A percentile compares a stretch with the other conserved stretches of the same genome.
Conservation (phyloP, 371 early-diverging fungal species). For the Smittium mucronatum region DNA sequence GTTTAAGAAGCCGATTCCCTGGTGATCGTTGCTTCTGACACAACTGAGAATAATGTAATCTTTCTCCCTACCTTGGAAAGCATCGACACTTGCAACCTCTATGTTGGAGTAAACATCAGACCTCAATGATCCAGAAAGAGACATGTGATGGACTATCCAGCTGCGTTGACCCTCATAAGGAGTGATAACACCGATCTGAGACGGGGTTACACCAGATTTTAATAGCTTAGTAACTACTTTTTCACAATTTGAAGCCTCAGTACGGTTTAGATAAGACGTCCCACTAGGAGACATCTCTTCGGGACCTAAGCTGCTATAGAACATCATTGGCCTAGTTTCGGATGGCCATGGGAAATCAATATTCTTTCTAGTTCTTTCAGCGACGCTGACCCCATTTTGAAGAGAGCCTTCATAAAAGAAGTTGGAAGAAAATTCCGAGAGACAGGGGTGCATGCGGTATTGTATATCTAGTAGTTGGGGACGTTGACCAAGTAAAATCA, state of each 20-base stretch:
- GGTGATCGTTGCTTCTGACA: conserved; percentile 94
- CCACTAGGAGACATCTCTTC: conserved; percentile 95
- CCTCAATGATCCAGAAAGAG: conserved; percentile 72
- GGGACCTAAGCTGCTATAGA: conserved; percentile 81
- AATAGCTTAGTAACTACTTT: conserved; percentile 90
- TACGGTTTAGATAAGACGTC: conserved; percentile 91
- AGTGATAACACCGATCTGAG: conserved; percentile 97
- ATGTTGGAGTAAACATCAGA: conserved; percentile 91
- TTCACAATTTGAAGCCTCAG: conserved; percentile 79
- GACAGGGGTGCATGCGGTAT: conserved; percentile 97
- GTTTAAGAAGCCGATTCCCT: conserved; percentile 96
- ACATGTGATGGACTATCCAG: conserved; percentile 89
- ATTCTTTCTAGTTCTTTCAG: conserved; percentile 71
- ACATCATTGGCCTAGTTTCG: conserved; percentile 88
- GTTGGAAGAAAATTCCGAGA: conserved; percentile 95
- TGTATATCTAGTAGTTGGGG: conserved; percentile 94
- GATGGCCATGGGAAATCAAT: conserved; percentile 94
- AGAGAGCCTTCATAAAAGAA: conserved; percentile 98
- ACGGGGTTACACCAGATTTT: conserved; percentile 71
- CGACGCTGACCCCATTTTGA: conserved; percentile 87
- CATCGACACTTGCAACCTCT: conserved; percentile 98
- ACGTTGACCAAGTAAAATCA: conserved; percentile 79
- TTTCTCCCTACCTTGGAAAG: conserved; percentile 99
- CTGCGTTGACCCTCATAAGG: conserved; percentile 98
- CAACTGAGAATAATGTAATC: conserved; percentile 97